phyloP scores from a whole-genome alignment of 2,329 filamentous ascomycete genomes.

The Fusarium tanahbumbuense region DNA sequence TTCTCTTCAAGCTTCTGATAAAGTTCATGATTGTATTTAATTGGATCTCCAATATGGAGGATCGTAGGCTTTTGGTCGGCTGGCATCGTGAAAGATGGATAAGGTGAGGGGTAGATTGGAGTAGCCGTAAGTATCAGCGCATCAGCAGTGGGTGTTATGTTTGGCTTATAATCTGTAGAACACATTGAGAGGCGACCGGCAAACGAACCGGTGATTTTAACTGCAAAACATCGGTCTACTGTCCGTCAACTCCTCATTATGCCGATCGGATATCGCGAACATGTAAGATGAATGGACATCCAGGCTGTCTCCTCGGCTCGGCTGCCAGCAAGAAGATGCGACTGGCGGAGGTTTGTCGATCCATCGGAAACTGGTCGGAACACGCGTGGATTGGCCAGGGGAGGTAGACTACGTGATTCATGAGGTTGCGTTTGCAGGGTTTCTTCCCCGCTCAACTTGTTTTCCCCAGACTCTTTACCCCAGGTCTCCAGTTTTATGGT shows the following conservation, averaged over 20 bases:
- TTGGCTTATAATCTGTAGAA: neutral
- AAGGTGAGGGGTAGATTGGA: neutral
- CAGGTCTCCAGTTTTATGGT: neutral
- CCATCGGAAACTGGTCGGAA: slow-evolving; percentile 1
- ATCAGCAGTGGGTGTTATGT: neutral
- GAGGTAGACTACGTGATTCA: neutral
- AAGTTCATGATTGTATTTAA: slow-evolving; percentile 48
- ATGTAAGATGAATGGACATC: neutral
- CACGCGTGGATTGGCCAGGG: neutral
- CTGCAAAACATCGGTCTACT: neutral
- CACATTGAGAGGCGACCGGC: neutral
- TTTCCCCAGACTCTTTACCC: slow-evolving; percentile 11
- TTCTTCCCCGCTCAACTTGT: slow-evolving; percentile 6
- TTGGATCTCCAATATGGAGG: slow-evolving; percentile 50
- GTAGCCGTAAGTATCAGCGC: neutral
- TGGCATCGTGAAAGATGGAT: neutral
- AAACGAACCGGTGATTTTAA: neutral
- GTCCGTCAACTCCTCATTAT: neutral
- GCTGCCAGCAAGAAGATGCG: neutral
- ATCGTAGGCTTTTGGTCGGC: slow-evolving; percentile 40
- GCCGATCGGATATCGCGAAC: slow-evolving; percentile 3
- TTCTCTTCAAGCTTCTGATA: slow-evolving; percentile 47
- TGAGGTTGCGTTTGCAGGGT: neutral
- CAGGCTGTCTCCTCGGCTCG: neutral
- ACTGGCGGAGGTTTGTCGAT: neutral